phyloP scores from a whole-genome alignment of 345 rosid genomes.

The Eucalyptus polybractea region DNA sequence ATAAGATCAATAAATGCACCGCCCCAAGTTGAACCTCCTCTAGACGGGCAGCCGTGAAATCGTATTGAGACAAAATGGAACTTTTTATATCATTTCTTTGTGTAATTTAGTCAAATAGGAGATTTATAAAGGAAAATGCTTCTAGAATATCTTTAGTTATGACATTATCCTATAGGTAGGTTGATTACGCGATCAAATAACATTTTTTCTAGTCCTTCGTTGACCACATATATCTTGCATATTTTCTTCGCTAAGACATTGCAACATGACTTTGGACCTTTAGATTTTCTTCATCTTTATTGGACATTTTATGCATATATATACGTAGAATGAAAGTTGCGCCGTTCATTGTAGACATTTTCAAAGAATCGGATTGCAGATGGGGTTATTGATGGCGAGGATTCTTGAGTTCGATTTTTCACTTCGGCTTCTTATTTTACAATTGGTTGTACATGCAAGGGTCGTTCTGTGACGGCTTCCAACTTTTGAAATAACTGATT shows the following conservation, averaged over 20 bases:
- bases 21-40: background rate
- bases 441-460: background rate
- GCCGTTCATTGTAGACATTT: background rate
- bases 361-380: background rate
- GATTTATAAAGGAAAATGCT: background rate
- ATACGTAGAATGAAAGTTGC: background rate
- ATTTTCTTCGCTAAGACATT: background rate
- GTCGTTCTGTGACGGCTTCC: background rate
- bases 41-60: background rate
- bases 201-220: background rate
- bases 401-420: background rate
- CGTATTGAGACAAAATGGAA: background rate
- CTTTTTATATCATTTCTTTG: background rate
- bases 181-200: background rate
- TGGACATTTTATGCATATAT: background rate
- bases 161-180: background rate
- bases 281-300: background rate
- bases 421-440: background rate
- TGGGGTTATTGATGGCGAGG: background rate
- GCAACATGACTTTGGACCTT: background rate
- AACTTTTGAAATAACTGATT: background rate
- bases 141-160: background rate
- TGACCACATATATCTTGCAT: background rate
- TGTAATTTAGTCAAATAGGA: background rate
- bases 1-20: background rate